Evolutionary conservation across 2,329 filamentous ascomycete species (phyloP).

Genomic region (Trichoderma gracile): DNA sequence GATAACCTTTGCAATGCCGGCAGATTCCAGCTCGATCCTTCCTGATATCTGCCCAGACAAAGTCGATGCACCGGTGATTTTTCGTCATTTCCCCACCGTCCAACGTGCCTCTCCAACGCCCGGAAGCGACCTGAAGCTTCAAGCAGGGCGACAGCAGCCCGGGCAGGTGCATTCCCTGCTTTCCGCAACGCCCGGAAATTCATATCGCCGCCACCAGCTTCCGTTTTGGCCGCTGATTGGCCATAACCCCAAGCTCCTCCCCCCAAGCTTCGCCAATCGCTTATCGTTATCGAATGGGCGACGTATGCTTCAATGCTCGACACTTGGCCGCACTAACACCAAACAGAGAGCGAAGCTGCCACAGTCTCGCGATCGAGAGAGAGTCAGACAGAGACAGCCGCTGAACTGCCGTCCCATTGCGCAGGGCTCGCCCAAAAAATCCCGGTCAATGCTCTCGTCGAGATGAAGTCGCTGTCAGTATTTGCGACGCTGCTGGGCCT

Average conservation of each 20-base stretch:
- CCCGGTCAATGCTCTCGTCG: conserved; percentile 37
- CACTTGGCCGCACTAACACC: conserved; percentile 32
- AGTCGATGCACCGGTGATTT: not conserved
- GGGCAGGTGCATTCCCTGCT: not conserved
- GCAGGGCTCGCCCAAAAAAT: conserved; percentile 34
- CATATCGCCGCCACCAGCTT: conserved; percentile 20
- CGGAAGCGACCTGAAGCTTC: not conserved
- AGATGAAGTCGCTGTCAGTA: conserved; percentile 49
- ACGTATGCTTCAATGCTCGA: conserved; percentile 37
- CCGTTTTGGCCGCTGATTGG: conserved; percentile 33
- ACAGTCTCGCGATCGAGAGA: conserved; percentile 25
- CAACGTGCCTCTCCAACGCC: not conserved
- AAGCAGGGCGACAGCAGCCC: not conserved
- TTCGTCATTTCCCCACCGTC: conserved; percentile 18
- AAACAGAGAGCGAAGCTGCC: conserved; percentile 25
- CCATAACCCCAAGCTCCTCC: conserved; percentile 30
- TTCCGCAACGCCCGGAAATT: conserved; percentile 19
- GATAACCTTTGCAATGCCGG: conserved; percentile 2
- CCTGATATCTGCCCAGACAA: not conserved
- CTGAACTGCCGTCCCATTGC: conserved; percentile 27
- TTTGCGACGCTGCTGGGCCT: conserved; percentile 61
- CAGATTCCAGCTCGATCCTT: conserved; percentile 1
- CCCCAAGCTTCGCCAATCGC: conserved; percentile 25
- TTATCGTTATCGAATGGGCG: conserved; percentile 37
- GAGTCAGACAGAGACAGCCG: conserved; percentile 12